phyloP scores from a whole-genome alignment of 805 yeast genomes.

The Starmerella khaoyaiensis region DNA sequence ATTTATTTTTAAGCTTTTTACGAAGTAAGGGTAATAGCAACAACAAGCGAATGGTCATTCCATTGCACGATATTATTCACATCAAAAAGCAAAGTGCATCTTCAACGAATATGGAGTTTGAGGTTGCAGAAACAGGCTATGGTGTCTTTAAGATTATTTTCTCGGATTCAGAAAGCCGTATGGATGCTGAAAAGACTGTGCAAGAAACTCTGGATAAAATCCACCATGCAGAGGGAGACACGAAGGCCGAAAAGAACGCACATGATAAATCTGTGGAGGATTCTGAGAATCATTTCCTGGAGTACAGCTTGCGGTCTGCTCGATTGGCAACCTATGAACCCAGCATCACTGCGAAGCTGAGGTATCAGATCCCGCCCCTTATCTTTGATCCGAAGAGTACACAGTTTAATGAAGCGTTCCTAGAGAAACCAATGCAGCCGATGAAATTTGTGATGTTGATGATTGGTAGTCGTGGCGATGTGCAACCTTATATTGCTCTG shows the following conservation, averaged over 20 bases:
- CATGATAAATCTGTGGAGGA: slow-evolving; percentile 1
- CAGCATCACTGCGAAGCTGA: slow-evolving; percentile 5
- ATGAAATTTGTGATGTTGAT: slow-evolving; percentile 60
- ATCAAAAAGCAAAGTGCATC: background rate
- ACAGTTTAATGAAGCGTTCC: slow-evolving; percentile 16
- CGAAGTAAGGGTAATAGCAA: slow-evolving; percentile 65
- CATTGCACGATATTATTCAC: slow-evolving; percentile 44
- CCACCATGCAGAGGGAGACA: background rate
- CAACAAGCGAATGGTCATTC: slow-evolving; percentile 60
- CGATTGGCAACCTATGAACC: slow-evolving; percentile 21
- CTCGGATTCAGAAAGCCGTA: background rate
- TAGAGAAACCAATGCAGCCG: slow-evolving; percentile 40
- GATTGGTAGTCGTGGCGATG: slow-evolving; percentile 93
- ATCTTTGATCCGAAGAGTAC: slow-evolving; percentile 19
- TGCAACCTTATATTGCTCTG: slow-evolving; percentile 89
- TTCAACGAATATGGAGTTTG: slow-evolving; percentile 4
- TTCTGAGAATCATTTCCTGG: slow-evolving; percentile 10
- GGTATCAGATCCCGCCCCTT: slow-evolving; percentile 20
- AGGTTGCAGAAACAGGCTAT: slow-evolving; percentile 16
- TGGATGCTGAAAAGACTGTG: slow-evolving; percentile 5
- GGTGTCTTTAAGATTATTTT: slow-evolving; percentile 8
- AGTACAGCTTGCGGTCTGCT: slow-evolving; percentile 18
- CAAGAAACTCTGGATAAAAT: too few species aligned
- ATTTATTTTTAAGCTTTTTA: slow-evolving; percentile 59
- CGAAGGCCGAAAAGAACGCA: background rate